phyloP scores from a whole-genome alignment of 768 basidiomycete genomes.

The Harrya chromipes region DNA sequence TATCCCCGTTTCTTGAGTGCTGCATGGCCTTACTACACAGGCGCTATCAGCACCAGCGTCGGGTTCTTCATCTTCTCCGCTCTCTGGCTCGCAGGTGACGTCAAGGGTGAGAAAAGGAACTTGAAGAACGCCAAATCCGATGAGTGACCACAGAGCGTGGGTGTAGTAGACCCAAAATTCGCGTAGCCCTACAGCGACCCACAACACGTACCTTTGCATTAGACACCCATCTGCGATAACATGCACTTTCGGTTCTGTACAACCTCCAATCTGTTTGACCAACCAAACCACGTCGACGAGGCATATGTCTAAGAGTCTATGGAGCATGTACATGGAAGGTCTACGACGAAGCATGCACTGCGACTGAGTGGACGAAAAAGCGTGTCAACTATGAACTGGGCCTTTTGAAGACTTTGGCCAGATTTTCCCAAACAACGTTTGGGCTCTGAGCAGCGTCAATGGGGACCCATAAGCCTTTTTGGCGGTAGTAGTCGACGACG shows the following conservation, averaged over 20 bases:
- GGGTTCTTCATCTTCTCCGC: slow-evolving; percentile 85
- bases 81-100: slow-evolving; percentile 84
- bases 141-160: slow-evolving; percentile 3
- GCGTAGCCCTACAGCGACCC: slow-evolving; percentile 2
- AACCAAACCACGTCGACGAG: slow-evolving; percentile 2
- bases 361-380: background rate
- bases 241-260: slow-evolving; percentile 2
- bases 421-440: slow-evolving; percentile 83
- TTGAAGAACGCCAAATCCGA: slow-evolving; percentile 33
- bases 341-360: slow-evolving; percentile 10
- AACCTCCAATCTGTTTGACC: background rate
- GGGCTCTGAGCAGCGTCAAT: slow-evolving; percentile 96
- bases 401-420: slow-evolving; percentile 59
- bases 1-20: slow-evolving; percentile 94
- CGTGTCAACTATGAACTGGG: slow-evolving; percentile 16
- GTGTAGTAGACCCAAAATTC: slow-evolving; percentile 1
- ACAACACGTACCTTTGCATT: slow-evolving; percentile 24
- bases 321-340: slow-evolving; percentile 26
- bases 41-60: slow-evolving; percentile 83
- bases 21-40: slow-evolving; percentile 94
- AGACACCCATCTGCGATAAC: slow-evolving; percentile 5
- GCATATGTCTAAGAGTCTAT: slow-evolving; percentile 13
- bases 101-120: slow-evolving; percentile 56
- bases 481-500: slow-evolving; percentile 95
- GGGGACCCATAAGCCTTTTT: slow-evolving; percentile 83